Evolutionary conservation across 1,284 basidiomycete genomes (phyloP), one percentile per base, ranked within the genome.

Genomic region (Cryptococcus sp.): DNA sequence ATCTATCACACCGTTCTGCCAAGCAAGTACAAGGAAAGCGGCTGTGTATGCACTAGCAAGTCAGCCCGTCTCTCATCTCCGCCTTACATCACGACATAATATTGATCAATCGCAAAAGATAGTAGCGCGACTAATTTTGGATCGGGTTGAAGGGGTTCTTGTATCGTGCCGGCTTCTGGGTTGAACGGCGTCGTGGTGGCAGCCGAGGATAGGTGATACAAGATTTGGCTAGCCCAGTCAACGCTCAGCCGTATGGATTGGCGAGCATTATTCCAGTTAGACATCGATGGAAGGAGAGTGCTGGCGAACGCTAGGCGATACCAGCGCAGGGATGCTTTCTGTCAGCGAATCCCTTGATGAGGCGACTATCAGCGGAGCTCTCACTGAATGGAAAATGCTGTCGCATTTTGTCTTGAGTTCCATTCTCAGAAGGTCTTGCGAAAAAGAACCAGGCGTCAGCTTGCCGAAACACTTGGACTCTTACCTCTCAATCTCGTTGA

Each of bases 361-460:
- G 34, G 14, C 13, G 32, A 22, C 22, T 37, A 18, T 7, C 46
- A 39, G 22, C 4, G 25, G 11, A 19, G 13, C 10, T 50, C 57
- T 45, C 37, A 61, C 59, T 61, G 42, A 54, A 61, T 11, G 59
- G 59, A 40, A 61, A 59, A 45, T 61, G 56, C 22, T 54, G 56
- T 4, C 50, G 25, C 53, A 60, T 54, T 43, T 43, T 48, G 43
- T 59, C 57, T 13, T 43, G 34, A 18, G 54, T 10, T 50, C 45
- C 24, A 46, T 31, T n/a, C 39, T 45, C 41, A 46, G 50, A 22
- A 7, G 23, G 14, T 21, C 21, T 28, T 11, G 7, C 37, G 34
- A 28, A 22, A 28, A 44, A 32, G 19, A 28, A 24, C 22, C 25
- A 44, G 48, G 13, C 21, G 28, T 39, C 31, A 54, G 22, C 32